A percentile compares a stretch with the other conserved stretches of the same genome.
These are phyloP conservation scores for Atkinsonella hypoxylon DNA, from an alignment of 2,329 filamentous ascomycete genomes.

Conservation along the genomic window DNA sequence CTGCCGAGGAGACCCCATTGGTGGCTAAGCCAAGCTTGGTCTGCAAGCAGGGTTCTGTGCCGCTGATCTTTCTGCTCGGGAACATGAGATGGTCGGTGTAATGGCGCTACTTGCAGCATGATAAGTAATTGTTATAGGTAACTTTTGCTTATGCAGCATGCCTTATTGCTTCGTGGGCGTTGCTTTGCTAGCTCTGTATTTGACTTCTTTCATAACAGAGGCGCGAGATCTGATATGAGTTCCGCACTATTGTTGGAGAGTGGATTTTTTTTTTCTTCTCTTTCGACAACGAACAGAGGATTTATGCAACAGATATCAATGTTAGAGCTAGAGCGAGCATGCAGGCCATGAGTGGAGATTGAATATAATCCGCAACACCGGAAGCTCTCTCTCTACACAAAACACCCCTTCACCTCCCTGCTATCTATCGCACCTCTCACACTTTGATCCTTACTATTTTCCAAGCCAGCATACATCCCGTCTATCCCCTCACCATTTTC, in stretches of 20 bases:
- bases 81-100: not conserved
- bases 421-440: not conserved
- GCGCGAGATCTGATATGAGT: no score
- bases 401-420: not conserved
- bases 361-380: constrained; percentile 14
- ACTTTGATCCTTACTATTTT: not conserved
- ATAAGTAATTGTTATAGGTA: not conserved
- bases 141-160: no score
- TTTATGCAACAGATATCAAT: not conserved
- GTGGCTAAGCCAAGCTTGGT: not conserved
- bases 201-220: no score
- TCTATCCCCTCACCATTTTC: constrained; percentile 1
- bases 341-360: constrained; percentile 17
- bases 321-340: not conserved
- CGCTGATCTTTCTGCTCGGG: not conserved
- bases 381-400: constrained; percentile 8
- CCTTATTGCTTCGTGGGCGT: not conserved
- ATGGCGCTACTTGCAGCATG: not conserved
- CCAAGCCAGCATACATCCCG: not conserved
- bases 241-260: no score
- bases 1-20: not conserved
- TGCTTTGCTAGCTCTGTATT: not conserved
- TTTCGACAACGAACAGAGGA: not conserved
- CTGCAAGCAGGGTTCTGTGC: not conserved
- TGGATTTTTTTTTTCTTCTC: no score